phyloP scores from a whole-genome alignment of 2,329 filamentous ascomycete genomes.

The Leptosphaerulina australis region DNA sequence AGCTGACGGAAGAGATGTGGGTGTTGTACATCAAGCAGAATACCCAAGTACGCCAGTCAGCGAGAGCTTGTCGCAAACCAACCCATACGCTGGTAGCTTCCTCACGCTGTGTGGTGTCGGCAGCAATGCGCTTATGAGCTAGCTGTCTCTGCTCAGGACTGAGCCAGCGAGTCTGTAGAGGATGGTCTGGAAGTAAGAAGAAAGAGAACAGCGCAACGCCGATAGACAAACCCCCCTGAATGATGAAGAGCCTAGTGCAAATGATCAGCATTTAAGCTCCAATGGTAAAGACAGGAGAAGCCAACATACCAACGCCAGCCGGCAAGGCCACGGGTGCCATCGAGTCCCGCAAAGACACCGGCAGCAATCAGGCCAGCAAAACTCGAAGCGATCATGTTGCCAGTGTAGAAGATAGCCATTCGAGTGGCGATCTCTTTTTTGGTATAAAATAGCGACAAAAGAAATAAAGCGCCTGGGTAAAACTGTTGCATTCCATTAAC shows the following conservation, averaged over 20 bases:
- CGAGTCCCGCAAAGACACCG: conserved; percentile 44
- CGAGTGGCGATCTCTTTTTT: conserved; percentile 54
- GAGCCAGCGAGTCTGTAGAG: conserved; percentile 53
- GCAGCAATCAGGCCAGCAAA: conserved; percentile 54
- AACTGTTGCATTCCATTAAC: conserved; percentile 45
- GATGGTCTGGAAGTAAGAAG: conserved; percentile 37
- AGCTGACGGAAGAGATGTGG: conserved; percentile 36
- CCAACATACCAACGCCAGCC: conserved; percentile 50
- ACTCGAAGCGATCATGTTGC: conserved; percentile 48
- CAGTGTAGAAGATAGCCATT: conserved; percentile 49
- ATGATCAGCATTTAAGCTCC: not conserved
- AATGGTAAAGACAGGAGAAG: conserved; percentile 40
- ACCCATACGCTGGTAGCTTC: conserved; percentile 33
- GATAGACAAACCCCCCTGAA: conserved; percentile 34
- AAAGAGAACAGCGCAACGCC: conserved; percentile 35
- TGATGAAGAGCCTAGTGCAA: conserved; percentile 13
- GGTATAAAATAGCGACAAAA: conserved; percentile 70
- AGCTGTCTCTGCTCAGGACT: conserved; percentile 52
- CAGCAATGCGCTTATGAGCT: conserved; percentile 45
- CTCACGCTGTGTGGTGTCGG: conserved; percentile 57
- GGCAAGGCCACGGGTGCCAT: conserved; percentile 33
- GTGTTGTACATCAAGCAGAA: conserved; percentile 44
- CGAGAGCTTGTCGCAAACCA: conserved; percentile 36
- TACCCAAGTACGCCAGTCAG: conserved; percentile 38
- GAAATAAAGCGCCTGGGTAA: conserved; percentile 66